A percentile compares a stretch with the other conserved stretches of the same genome.
These are phyloP conservation scores for Gillenia trifoliata DNA, from an alignment of 306 rosid species.

Conservation along the genomic window DNA sequence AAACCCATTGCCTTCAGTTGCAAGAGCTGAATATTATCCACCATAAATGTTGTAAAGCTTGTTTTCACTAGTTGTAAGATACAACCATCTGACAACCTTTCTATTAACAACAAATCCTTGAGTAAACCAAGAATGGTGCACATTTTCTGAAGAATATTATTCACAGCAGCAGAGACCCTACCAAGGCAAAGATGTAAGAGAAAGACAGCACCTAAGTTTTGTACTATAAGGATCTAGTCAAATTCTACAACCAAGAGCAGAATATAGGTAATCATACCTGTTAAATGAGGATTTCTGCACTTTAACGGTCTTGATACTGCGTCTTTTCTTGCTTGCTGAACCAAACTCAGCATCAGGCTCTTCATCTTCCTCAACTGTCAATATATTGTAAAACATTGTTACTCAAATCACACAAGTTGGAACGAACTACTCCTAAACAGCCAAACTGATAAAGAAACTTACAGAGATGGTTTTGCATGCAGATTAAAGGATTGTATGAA, in stretches of 20 bases:
- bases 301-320: constrained; percentile 58
- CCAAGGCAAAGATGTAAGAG: constrained; percentile 24
- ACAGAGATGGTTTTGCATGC: neutral
- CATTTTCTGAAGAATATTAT: constrained; percentile 87
- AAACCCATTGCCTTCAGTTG: constrained; percentile 92
- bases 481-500: neutral
- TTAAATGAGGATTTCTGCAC: constrained; percentile 58
- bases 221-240: constrained; percentile 6
- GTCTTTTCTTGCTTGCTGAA: constrained; percentile 81
- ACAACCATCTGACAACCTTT: constrained; percentile 94
- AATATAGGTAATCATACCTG: constrained; percentile 50
- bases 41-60: constrained; percentile 81
- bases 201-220: constrained; percentile 23
- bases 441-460: neutral
- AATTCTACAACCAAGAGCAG: constrained; percentile 6
- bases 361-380: constrained; percentile 70
- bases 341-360: constrained; percentile 70
- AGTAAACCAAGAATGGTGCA: constrained; percentile 90
- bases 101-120: constrained; percentile 85
- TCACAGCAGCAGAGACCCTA: constrained; percentile 80
- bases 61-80: constrained; percentile 89
- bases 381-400: neutral
- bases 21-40: constrained; percentile 94
- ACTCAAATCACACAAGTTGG: neutral
- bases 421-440: neutral